These are phyloP conservation scores for Penicillium mononematosum DNA, from an alignment of 495 filamentous ascomycete species.

Conservation along the genomic window DNA sequence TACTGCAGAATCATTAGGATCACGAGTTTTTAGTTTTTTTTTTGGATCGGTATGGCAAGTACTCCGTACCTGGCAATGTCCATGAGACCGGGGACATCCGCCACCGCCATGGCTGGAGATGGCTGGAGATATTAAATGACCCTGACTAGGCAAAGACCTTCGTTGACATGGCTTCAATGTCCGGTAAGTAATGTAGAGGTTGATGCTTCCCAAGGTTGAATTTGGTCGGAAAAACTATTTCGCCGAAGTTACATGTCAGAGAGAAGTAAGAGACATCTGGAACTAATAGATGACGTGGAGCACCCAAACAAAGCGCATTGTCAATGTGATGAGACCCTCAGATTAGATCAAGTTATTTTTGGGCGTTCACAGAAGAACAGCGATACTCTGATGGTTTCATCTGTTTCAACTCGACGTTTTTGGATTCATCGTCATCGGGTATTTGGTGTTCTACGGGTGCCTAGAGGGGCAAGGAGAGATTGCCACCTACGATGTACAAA, in stretches of 20 bases:
- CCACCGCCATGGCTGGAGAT: constrained; percentile 36
- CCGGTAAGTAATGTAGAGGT: neutral
- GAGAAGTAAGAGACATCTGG: neutral
- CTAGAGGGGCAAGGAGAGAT: constrained; percentile 6
- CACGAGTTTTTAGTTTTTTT: neutral
- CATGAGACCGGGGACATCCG: constrained; percentile 46
- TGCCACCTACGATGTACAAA: constrained; percentile 1
- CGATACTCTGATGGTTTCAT: constrained; percentile 45
- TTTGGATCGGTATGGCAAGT: neutral
- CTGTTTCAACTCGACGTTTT: constrained; percentile 38
- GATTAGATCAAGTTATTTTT: constrained; percentile 62
- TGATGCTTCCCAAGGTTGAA: constrained; percentile 14
- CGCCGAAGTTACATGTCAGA: constrained; percentile 14
- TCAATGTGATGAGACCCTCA: constrained; percentile 31
- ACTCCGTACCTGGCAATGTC: constrained; percentile 44
- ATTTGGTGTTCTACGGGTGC: constrained; percentile 2
- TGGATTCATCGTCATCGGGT: constrained; percentile 42
- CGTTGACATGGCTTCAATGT: neutral
- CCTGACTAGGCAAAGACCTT: neutral
- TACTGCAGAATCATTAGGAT: constrained; percentile 45
- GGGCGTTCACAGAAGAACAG: constrained; percentile 42
- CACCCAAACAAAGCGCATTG: constrained; percentile 2
- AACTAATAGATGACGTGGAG: neutral
- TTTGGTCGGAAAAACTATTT: constrained; percentile 24
- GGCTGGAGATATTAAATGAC: constrained; percentile 11